These are phyloP conservation scores for Albizia julibrissin DNA, from an alignment of 306 rosid genomes.

Conservation along the genomic window DNA sequence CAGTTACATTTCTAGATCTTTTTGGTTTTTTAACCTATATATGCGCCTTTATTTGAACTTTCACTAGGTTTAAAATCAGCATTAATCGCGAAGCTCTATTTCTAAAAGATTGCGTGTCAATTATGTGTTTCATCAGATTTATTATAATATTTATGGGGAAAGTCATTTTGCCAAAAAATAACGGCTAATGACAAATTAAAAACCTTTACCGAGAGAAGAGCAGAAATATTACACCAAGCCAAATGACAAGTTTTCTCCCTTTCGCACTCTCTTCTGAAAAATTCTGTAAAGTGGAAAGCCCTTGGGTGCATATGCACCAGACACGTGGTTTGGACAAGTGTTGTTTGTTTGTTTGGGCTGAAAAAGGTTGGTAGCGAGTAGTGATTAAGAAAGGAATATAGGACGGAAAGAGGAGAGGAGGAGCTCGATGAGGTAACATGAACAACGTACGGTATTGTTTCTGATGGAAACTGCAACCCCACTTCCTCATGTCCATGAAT, in stretches of 20 bases:
- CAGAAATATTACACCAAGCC: background rate
- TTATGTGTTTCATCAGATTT: background rate
- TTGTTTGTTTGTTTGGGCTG: background rate
- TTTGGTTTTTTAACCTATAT: background rate
- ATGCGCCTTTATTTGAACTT: background rate
- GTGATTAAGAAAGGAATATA: constrained; percentile 10
- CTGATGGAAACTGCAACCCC: constrained; percentile 44
- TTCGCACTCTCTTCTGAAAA: background rate
- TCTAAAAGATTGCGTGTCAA: background rate
- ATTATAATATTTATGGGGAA: background rate
- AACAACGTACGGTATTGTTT: constrained; percentile 32
- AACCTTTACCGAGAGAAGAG: background rate
- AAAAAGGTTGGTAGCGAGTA: background rate
- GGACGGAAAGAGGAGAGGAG: background rate
- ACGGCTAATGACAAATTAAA: background rate
- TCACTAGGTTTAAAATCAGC: background rate
- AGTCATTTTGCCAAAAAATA: background rate
- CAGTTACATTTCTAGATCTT: background rate
- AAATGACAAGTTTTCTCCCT: background rate
- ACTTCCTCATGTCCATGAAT: constrained; percentile 16
- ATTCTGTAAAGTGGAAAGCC: background rate
- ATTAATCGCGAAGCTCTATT: background rate
- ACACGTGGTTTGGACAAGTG: background rate
- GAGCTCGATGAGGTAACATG: constrained; percentile 30
- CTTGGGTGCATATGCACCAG: background rate